A percentile compares a stretch with the other conserved stretches of the same genome.
Conservation (phyloP, 106 monocot species). For the Posidonia australis region DNA sequence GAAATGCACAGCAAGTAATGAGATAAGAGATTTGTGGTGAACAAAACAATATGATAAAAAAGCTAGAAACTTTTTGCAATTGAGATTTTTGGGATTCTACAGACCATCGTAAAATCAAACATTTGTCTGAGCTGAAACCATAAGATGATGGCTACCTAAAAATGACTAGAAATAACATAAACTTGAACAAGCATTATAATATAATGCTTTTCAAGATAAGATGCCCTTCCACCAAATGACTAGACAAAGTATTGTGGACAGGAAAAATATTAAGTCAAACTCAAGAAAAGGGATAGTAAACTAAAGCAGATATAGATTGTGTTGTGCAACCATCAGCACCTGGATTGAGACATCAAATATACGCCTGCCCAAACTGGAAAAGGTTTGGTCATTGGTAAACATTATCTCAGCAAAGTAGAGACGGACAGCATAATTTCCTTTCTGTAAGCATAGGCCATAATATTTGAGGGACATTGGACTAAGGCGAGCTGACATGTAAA, state of each 20-base stretch:
- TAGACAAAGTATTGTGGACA: neutral
- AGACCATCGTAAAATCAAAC: no score
- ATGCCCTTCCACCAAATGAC: neutral
- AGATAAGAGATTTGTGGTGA: neutral
- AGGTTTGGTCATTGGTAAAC: slow-evolving; percentile 14
- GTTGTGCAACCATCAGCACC: neutral
- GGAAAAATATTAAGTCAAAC: neutral
- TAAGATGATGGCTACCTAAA: neutral
- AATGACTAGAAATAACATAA: neutral
- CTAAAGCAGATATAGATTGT: no score
- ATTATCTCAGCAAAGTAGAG: slow-evolving; percentile 28
- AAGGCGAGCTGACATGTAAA: slow-evolving; percentile 14
- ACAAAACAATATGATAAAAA: neutral
- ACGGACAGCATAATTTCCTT: slow-evolving; percentile 15
- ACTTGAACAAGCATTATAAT: neutral
- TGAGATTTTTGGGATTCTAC: no score
- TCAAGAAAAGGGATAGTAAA: neutral
- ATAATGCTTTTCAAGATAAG: neutral
- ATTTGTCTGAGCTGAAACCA: no score
- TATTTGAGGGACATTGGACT: slow-evolving; percentile 14
- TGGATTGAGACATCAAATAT: slow-evolving; percentile 21
- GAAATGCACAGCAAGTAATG: neutral
- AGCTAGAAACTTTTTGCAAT: neutral
- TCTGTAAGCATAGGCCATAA: slow-evolving; percentile 23
- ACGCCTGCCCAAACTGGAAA: slow-evolving; percentile 10